phyloP scores from a whole-genome alignment of 2,329 filamentous ascomycete genomes.

The Cercospora sp. region DNA sequence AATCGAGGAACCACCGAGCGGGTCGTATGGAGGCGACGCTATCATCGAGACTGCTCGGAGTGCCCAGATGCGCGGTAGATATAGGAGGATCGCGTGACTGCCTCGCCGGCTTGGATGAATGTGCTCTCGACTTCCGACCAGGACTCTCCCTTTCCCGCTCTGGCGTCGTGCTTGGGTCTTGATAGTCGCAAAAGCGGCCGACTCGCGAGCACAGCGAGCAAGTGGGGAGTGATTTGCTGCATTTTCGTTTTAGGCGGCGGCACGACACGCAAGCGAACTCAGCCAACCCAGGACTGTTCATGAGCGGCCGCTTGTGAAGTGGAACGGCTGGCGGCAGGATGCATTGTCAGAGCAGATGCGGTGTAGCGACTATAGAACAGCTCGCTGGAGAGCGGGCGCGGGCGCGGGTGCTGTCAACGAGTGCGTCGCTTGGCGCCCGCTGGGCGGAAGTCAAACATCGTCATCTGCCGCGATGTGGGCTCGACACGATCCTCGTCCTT shows the following conservation, averaged over 20 bases:
- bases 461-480: background rate
- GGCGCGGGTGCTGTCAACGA: background rate
- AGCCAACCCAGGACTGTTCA: background rate
- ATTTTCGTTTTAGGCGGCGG: slow-evolving; percentile 26
- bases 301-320: slow-evolving; percentile 8
- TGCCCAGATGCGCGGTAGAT: background rate
- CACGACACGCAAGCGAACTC: slow-evolving; percentile 21
- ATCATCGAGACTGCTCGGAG: background rate
- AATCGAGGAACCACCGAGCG: slow-evolving; percentile 21
- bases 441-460: background rate
- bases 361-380: background rate
- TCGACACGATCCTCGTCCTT: background rate
- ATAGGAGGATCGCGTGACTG: background rate
- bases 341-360: slow-evolving; percentile 1
- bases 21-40: slow-evolving; percentile 7
- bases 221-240: slow-evolving; percentile 21
- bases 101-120: background rate
- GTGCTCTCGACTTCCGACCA: background rate
- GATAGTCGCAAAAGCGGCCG: slow-evolving; percentile 22
- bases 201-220: slow-evolving; percentile 23
- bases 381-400: background rate
- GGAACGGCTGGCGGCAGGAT: background rate
- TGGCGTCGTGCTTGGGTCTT: background rate
- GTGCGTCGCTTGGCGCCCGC: background rate
- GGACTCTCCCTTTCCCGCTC: background rate